Evolutionary conservation across 108 stramenopile species (phyloP), one percentile per base, ranked within the genome.

Genomic region (Conticribra weissflogii): DNA sequence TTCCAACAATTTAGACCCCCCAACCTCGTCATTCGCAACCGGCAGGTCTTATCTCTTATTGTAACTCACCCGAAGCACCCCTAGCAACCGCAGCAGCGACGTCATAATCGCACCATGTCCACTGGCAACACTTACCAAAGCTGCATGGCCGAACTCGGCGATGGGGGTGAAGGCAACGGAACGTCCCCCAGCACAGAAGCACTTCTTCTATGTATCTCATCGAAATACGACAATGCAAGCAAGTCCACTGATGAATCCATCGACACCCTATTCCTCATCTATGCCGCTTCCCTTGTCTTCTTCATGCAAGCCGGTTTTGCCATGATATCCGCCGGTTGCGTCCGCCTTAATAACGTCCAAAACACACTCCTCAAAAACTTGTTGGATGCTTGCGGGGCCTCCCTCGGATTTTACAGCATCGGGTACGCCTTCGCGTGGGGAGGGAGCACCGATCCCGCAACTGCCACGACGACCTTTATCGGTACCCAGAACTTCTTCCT

Each of bases 301-400:
- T 62, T 62, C 24, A 62, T 62, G 61, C 61, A 62, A 29, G 61
- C 61, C 1, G 61, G 61, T 8, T 94, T 94, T 64, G 92, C 92
- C 30, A 91, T 94, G 89, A 72, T 94, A 15, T 88, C 88, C 47
- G 92, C 92, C 17, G 95, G 95, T 21, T 87, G 81, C 28, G 89
- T 93, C 15, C 76, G 90, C 29, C 31, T 72, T 17, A 96, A 96
- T 72, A 93, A 96, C 72, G 85, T 88, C 22, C 88, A 93, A 61
- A 95, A 95, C 66, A 88, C 90, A 3, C 83, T 96, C 68, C 59
- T 96, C 8, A 96, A 96, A 71, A 94, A 93, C 54, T 61, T 96
- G 12, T 56, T 93, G 17, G 95, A 96, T 82, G 85, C 88, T 8
- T 88, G 88, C 31, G 85, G 89, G 57, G 68, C 81, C 15, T 82